phyloP scores from a whole-genome alignment of 1,139 yeast genomes.

The Hemisphaericaspora lyxosophila region DNA sequence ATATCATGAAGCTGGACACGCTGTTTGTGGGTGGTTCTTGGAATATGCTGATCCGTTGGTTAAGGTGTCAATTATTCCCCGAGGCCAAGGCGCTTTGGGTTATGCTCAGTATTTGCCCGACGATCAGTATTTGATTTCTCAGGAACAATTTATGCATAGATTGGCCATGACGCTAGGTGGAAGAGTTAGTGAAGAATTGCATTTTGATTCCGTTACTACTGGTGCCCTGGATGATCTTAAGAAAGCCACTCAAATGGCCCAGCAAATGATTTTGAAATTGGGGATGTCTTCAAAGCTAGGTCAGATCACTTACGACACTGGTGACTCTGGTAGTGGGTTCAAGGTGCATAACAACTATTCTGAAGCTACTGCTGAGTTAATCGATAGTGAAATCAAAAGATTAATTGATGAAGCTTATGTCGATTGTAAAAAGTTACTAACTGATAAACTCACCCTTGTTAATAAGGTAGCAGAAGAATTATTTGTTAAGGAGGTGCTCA shows the following conservation, averaged over 20 bases:
- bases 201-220: constrained; percentile 74
- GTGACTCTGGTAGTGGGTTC: constrained; percentile 44
- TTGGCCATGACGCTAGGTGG: constrained; percentile 85
- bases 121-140: constrained; percentile 66
- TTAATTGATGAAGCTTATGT: constrained; percentile 53
- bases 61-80: constrained; percentile 78
- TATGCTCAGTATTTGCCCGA: constrained; percentile 83
- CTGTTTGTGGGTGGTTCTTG: constrained; percentile 75
- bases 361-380: constrained; percentile 63
- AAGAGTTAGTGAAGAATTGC: constrained; percentile 74
- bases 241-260: constrained; percentile 76
- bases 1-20: constrained; percentile 83
- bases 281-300: constrained; percentile 79
- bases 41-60: constrained; percentile 74
- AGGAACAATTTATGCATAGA: constrained; percentile 66
- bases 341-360: constrained; percentile 70
- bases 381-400: constrained; percentile 66
- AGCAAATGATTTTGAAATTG: constrained; percentile 69
- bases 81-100: constrained; percentile 84
- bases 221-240: constrained; percentile 84
- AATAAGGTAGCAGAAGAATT: constrained; percentile 70
- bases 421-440: constrained; percentile 55
- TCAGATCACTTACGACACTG: constrained; percentile 51
- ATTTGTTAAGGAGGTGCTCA: constrained; percentile 66
- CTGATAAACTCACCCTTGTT: constrained; percentile 60